Evolutionary conservation across 805 yeast genomes (phyloP), one percentile per base, ranked within the genome.

Genomic region (Saturnispora ahearnii): DNA sequence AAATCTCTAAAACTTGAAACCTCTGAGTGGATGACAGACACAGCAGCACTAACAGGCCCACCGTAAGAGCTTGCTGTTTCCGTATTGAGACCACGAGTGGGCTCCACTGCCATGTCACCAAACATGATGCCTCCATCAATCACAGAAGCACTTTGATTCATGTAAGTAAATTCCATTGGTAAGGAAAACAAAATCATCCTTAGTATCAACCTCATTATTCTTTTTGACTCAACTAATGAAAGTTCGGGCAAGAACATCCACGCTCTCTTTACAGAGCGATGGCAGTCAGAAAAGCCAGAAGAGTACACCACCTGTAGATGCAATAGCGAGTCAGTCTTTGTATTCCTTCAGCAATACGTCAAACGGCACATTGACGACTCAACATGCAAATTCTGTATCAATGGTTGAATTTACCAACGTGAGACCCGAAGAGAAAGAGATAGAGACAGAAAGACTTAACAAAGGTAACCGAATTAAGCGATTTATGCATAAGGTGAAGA

Each of bases 371-470:
- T 61, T 5, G 58, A 57, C 21, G 53, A 34, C 46, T 9, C 38
- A 42, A 22, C 36, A 32, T 29, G 29, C 30, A 3, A 41, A 46
- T 26, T 18, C 46, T 2, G 41, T 46, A 11, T 21, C 41, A 13
- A 62, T 59, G 46, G 69, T 66, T n/a, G 70, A 65, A 48, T 66
- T 66, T 53, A 65, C 58, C 45, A 66, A 66, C 49, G 62, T 65
- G 5, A 50, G 56, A 57, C 29, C 38, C 55, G 38, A 55, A 54
- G 24, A 56, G 51, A 49, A 11, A 11, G 30, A 38, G 18, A 15
- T 3, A 2, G 28, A 3, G 9, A 15, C 31, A 13, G 22, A 32
- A n/a, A 13, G 28, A 9, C 36, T 18, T 18, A 22, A n/a, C 3
- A 45, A 45, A 37, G 63, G 59, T n/a, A 61, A 51, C 38, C 57